phyloP scores from a whole-genome alignment of 2,329 filamentous ascomycete genomes.

The Colletotrichum costaricense region DNA sequence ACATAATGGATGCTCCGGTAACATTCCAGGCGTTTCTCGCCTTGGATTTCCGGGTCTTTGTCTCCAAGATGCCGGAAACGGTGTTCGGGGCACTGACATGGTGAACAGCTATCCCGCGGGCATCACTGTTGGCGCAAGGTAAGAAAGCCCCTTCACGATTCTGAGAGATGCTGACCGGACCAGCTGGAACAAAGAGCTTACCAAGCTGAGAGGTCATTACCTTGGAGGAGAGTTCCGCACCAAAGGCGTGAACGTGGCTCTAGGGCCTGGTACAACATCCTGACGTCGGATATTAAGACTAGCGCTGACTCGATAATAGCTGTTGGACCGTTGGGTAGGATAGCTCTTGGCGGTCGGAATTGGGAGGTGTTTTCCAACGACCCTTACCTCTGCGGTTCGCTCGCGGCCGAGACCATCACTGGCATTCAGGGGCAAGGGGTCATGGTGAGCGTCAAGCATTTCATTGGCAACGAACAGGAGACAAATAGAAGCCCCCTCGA shows the following conservation, averaged over 20 bases:
- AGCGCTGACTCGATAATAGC: conserved; percentile 45
- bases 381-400: conserved; percentile 73
- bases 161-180: too few species aligned
- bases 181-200: conserved; percentile 74
- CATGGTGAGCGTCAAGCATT: conserved; percentile 70
- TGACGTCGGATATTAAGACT: too few species aligned
- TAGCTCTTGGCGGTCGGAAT: conserved; percentile 69
- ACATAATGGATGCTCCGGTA: neutral
- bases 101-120: conserved; percentile 73
- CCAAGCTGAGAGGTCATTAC: conserved; percentile 73
- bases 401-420: conserved; percentile 72
- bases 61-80: conserved; percentile 39
- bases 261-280: too few species aligned
- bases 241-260: conserved; percentile 62
- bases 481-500: conserved; percentile 64
- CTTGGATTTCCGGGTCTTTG: neutral
- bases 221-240: conserved; percentile 78
- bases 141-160: too few species aligned
- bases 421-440: conserved; percentile 75
- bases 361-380: conserved; percentile 74
- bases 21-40: neutral
- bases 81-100: neutral
- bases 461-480: conserved; percentile 45
- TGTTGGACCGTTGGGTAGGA: conserved; percentile 76
- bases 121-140: conserved; percentile 73